These are phyloP conservation scores for Bipolaris sorokiniana DNA, from an alignment of 2,329 filamentous ascomycete species.

Conservation along the genomic window DNA sequence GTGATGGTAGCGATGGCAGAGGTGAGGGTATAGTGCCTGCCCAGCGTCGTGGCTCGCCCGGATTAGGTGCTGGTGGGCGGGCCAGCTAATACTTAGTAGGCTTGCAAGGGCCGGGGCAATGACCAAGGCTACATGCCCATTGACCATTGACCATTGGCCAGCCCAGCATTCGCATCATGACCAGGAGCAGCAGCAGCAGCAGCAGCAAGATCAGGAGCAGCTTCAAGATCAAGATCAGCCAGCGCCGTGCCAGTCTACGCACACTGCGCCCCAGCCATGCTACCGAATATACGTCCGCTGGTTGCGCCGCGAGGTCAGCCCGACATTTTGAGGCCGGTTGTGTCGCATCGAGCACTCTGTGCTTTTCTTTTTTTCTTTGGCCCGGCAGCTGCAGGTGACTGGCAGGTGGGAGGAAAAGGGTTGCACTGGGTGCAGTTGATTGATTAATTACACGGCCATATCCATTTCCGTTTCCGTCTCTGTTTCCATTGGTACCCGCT, in stretches of 20 bases:
- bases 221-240: not conserved
- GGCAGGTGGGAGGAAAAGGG: too few relatives aligned
- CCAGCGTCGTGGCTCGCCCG: slow-evolving; percentile 8
- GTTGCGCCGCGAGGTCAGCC: not conserved
- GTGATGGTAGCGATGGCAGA: slow-evolving; percentile 1
- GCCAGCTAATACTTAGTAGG: not conserved
- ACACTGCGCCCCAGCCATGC: not conserved
- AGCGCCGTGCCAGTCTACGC: not conserved
- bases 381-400: not conserved
- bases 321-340: not conserved
- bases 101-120: not conserved
- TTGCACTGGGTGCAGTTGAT: not conserved
- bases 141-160: too few relatives aligned
- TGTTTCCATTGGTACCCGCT: too few relatives aligned
- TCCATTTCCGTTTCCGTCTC: too few relatives aligned
- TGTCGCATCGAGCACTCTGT: not conserved
- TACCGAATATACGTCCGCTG: not conserved
- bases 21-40: slow-evolving; percentile 1
- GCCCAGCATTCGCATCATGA: too few relatives aligned
- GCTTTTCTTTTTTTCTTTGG: not conserved
- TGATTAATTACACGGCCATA: not conserved
- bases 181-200: too few relatives aligned
- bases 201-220: too few relatives aligned
- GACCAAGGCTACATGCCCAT: too few relatives aligned
- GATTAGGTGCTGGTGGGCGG: slow-evolving; percentile 3